Evolutionary conservation across 805 yeast genomes (phyloP), one percentile per base, ranked within the genome.

Genomic region (Myxozyma udenii): DNA sequence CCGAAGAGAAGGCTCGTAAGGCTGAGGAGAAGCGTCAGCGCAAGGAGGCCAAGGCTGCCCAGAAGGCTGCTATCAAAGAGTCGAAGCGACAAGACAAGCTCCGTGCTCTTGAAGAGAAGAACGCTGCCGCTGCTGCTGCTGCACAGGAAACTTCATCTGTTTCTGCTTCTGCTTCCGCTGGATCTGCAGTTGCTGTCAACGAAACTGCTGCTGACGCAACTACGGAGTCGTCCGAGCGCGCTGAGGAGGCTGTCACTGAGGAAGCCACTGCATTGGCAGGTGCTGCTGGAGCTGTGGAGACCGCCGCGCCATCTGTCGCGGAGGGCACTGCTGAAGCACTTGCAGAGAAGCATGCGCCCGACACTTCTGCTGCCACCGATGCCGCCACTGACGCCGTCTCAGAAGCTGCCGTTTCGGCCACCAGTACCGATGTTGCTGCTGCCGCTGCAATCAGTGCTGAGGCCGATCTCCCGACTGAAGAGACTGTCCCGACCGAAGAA

Each of bases 11-110:
- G 33, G 47, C 30, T 30, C 24, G 41, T 11, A 40, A 44, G 18
- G 28, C 32, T 7, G 49, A 33, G 18, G 58, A 53, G 24, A 51
- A 41, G 41, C 41, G 24, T 16, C 40, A 36, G 19, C 16, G 32
- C 37, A 53, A 51, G 25, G 42, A 36, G 12, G 23, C 19, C 18
- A 42, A 36, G 24, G 53, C 41, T 11, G 57, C 25, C 7, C 47
- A 55, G 36, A 48, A 55, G 41, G 51, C 50, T 3, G 33, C 33
- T 28, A 14, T 14, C 14, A 28, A 28, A 28, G 33, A 28, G 14
- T 9, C 33, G 9, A 28, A 28, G 33, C 9, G 33, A 28, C 33
- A 9, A 9, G 47, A 42, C 21, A 28, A 48, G 39, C 32, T 35
- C 23, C 44, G 50, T 11, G 16, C 26, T 18, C 44, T 32, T 11